Base-by-base conservation (phyloP, 495 filamentous ascomycete genomes). In the Venustampulla echinocandica region DNA sequence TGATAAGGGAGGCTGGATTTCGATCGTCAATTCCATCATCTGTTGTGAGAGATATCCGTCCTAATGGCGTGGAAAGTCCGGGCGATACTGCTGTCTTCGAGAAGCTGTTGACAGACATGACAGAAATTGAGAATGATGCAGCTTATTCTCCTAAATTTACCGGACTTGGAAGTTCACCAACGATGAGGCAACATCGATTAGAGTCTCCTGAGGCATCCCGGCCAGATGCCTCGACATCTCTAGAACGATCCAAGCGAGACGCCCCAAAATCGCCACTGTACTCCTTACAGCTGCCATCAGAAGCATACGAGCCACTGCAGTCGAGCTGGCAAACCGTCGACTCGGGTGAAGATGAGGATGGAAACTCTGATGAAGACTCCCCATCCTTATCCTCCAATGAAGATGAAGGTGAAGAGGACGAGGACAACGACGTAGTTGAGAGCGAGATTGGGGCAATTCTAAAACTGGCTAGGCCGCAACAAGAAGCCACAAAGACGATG, bases 1-100 rank as follows among this genome's bases (percentile, higher is more conserved):
- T 69, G 25, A 66, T 68, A 13, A 58, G 54, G 20, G 66, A 68
- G 28, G 64, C 64, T 20, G 65, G 65, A 10, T 69, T 66, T 60
- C 61, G 59, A 15, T 64, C 64, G 30, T 60, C 55, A 30, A 47
- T 69, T 28, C 54, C 57, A n/a, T 58, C 63, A 5, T 61, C 56
- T 4, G 21, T 55, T 3, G 41, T 43, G 15, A 59, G 23, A 37
- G 42, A 47, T n/a, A 35, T 54, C 2, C 52, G 59, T 18, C 52
- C 55, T n/a, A 54, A 57, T 28, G 36, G 42, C 19, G 43, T 50
- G 30, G 33, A 37, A 14, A 50, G 19, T n/a, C 44, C 47, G 22
- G 47, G 42, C 23, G 50, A 55, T 13, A 40, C 50, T 4, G 22
- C 20, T 7, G 22, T 32, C 17, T 50, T 55, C 10, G 47, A 49